Base-by-base conservation (phyloP, 768 basidiomycete genomes). In the Termitomyces sp. region DNA sequence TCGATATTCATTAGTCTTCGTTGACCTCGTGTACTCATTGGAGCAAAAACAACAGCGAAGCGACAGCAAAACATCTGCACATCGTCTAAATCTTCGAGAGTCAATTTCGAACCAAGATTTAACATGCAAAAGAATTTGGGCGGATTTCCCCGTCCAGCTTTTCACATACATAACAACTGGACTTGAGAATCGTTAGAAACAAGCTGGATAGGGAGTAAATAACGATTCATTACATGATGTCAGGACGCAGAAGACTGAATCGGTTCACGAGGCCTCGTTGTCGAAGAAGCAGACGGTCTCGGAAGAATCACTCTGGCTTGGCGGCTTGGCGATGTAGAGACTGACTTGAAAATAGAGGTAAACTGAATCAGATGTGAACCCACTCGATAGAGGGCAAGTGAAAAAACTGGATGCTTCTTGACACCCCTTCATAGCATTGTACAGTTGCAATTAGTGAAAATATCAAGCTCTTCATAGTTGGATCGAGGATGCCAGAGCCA, bases 241-340 rank as follows among this genome's bases (percentile, higher is more conserved):
- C 9, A 4, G 16, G 23, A 19, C 19, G 8, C 25, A 25, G 37
- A 42, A 17, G 21, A 25, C 5, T 14, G 29, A 14, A n/a, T 6
- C 47, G 17, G 32, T 11, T 2, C 35, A 14, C 34, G 27, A 44
- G 43, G 25, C 17, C 11, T 43, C 21, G 21, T 44, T 44, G 14
- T 14, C 8, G 25, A 16, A 45, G 31, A 25, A 9, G 48, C 9
- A 23, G n/a, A 21, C 14, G 43, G 4, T 5, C 7, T 40, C 38
- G 47, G 29, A 43, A 16, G 40, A 45, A 29, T 55, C n/a, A 21
- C 8, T n/a, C 27, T 16, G 19, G 25, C 56, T 57, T 50, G 48
- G 54, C 54, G n/a, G 16, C 56, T 57, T 57, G 56, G 56, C 56
- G 37, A 32, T 25, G 42, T 14, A 16, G 51, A 11, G 56, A 44